These are phyloP conservation scores for Malassezia sympodialis DNA, from an alignment of 1,284 basidiomycete genomes.

Conservation along the genomic window DNA sequence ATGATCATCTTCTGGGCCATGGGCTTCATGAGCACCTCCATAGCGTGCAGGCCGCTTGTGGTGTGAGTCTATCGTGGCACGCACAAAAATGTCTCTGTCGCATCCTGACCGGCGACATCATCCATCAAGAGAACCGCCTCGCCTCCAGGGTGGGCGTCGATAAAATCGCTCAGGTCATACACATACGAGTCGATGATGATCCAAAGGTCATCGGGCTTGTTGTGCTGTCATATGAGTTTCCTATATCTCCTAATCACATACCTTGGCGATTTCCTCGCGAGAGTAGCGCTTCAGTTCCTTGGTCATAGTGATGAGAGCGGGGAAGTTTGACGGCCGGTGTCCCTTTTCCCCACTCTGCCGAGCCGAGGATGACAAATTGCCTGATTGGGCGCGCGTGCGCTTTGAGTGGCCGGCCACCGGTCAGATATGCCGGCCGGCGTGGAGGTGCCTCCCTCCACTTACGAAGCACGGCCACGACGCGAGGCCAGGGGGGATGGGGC, in stretches of 20 bases:
- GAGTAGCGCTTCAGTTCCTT: conserved; percentile 22
- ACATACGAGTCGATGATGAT: conserved; percentile 43
- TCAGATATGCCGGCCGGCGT: background rate
- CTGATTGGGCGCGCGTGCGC: background rate
- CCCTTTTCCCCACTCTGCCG: background rate
- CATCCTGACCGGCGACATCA: conserved; percentile 45
- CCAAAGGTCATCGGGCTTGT: conserved; percentile 32
- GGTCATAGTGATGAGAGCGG: conserved; percentile 1
- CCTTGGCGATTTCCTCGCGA: conserved; percentile 18
- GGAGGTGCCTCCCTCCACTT: background rate
- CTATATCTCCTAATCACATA: background rate
- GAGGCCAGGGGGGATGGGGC: conserved; percentile 54
- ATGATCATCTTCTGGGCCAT: conserved; percentile 38
- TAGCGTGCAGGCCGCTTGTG: conserved; percentile 38
- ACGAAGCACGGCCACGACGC: background rate
- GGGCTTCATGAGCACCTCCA: conserved; percentile 40
- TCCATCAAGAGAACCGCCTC: conserved; percentile 41
- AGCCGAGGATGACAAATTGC: background rate
- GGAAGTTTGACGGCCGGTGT: background rate
- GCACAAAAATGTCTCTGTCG: conserved; percentile 44
- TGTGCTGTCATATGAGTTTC: conserved; percentile 21
- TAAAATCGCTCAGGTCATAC: conserved; percentile 47
- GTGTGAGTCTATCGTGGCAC: background rate
- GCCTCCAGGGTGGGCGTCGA: conserved; percentile 45
- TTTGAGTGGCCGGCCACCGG: background rate